Base-by-base conservation (phyloP, 2,329 filamentous ascomycete genomes). In the Penicillium rolfsii region DNA sequence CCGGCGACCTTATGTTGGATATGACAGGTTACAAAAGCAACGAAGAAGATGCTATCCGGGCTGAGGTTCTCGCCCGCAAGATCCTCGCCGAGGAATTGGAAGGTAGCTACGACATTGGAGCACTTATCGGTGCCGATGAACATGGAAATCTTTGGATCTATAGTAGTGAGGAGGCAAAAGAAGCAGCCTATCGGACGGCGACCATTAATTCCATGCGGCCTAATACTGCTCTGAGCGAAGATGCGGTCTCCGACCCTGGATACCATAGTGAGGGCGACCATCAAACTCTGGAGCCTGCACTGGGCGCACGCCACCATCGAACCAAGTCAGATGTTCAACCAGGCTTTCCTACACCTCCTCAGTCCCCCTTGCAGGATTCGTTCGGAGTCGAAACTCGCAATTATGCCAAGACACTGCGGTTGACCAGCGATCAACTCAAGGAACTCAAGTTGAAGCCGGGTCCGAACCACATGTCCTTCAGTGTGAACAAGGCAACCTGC, bases 121-220 rank as follows among this genome's bases (percentile, higher is more conserved):
- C 94, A 1, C 83, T 99, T 33, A 97, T 99, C 69, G 95, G 93
- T 12, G 94, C 95, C 48, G 95, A 99, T 73, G 93, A 96, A 72
- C 88, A 95, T 61, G 95, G 95, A 6, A 99, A 99, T 71, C 83
- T 99, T n/a, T 98, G 95, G 94, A 98, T 99, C 67, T 99, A 99
- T 80, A 95, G 93, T 78, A 98, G 93, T 70, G 93, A 98, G 76
- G 93, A 97, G 72, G 93, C 95, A 26, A 98, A 97, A 73, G 90
- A 95, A 70, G 90, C 91, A 6, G 94, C 94, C 35, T 89, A 89
- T 80, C 88, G 89, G 40, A 82, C 83, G 69, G 81, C 83, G 2
- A 78, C 80, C 1, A 73, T 87, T 61, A 80, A 80, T 28, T 79
- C 81, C 4, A 77, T 88, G 64, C 80, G 83, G 53, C 78, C 82